These are phyloP conservation scores for Eutypa lata DNA, from an alignment of 2,329 filamentous ascomycete genomes.

Conservation along the genomic window DNA sequence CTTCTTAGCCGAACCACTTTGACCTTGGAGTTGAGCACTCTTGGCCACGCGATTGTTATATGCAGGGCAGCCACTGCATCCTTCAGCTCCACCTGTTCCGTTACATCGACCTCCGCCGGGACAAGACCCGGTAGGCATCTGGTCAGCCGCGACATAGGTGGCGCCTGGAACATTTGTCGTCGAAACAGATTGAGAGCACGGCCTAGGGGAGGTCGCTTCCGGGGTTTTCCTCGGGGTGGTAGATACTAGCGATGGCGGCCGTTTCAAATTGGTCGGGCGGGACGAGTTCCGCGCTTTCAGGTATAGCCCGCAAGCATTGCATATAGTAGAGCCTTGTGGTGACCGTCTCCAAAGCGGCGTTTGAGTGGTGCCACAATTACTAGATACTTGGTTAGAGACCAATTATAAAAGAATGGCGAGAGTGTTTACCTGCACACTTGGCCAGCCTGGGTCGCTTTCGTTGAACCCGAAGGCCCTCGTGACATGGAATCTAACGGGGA, in stretches of 20 bases:
- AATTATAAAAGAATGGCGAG: neutral
- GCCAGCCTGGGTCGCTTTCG: constrained; percentile 20
- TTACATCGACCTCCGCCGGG: constrained; percentile 94
- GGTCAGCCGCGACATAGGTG: constrained; percentile 75
- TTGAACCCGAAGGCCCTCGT: constrained; percentile 14
- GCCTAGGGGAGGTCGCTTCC: constrained; percentile 35
- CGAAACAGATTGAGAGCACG: constrained; percentile 36
- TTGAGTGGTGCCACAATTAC: constrained; percentile 91
- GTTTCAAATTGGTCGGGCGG: constrained; percentile 86
- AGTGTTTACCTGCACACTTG: constrained; percentile 30
- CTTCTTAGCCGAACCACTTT: constrained; percentile 24
- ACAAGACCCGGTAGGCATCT: constrained; percentile 79
- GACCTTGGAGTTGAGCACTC: constrained; percentile 64
- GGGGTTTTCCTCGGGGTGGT: constrained; percentile 41
- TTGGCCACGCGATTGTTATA: constrained; percentile 97
- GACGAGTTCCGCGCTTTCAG: constrained; percentile 89
- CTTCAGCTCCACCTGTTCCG: constrained; percentile 90
- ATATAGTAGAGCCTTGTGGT: constrained; percentile 89
- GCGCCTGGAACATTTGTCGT: constrained; percentile 44
- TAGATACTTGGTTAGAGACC: constrained; percentile 37
- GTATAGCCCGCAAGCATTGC: constrained; percentile 95
- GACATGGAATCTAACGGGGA: constrained; percentile 24
- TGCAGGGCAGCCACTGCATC: constrained; percentile 91
- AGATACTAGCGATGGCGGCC: constrained; percentile 56
- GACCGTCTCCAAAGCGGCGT: constrained; percentile 95